Base-by-base conservation (phyloP, 2,329 filamentous ascomycete genomes). In the Pseudogymnoascus sp. region DNA sequence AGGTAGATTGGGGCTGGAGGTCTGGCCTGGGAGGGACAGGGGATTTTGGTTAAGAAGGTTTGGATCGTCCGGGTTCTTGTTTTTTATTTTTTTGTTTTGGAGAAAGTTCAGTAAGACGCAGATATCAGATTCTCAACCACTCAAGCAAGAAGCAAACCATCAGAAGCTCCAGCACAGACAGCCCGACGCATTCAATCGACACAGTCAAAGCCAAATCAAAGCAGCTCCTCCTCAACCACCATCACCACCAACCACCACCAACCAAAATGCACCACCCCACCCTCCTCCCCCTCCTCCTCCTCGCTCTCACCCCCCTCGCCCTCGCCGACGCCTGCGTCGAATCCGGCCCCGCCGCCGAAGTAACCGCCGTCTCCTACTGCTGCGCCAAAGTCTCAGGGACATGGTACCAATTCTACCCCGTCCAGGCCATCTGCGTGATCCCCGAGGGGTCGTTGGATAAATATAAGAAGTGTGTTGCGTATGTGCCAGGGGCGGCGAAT, bases 331-430 rank as follows among this genome's bases (percentile, higher is more conserved):
- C 66, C 6, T 68, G 67, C 60, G 67, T 70, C 50, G 67, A 66
- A 21, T 67, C 67, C 28, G 66, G 67, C 8, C 67, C 67, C 14
- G 44, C 68, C 6, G 50, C 18, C 21, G 63, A 66, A 63, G 65
- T 69, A 6, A 63, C 67, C 5, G 47, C 61, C 14, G 68, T 64
- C 18, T 66, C 63, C 23, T 42, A 38, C 21, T 69, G 67, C 65
- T 69, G 68, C 60, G 59, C 60, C 31, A 63, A 60, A n/a, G 28
- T 63, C n/a, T 31, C 33, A 4, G 66, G 68, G 8, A 69, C 66
- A 1, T 68, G 67, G 67, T 69, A 69, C 35, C 66, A 69, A 59
- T 68, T 66, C 65, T 67, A 69, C 60, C 16, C 64, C 31, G 62
- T 62, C 40, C 68, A 69, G 63, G 68, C 64, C 10, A 69, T 69